Conservation (phyloP, 148 eudicot species). For the Amaranthus hypochondriacus region DNA sequence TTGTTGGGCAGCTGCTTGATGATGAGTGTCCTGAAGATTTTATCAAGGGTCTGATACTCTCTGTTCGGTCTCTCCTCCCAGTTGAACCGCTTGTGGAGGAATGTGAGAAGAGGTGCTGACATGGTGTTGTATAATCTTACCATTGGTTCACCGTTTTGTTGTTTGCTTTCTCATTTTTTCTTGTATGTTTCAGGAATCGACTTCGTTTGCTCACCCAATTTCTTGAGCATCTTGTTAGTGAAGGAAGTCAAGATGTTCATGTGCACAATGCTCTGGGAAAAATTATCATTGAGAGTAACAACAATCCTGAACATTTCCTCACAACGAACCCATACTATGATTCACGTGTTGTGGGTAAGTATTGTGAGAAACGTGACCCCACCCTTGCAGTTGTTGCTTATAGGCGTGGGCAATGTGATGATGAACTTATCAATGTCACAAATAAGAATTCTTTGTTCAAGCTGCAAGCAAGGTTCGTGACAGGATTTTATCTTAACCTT, state of each 20-base stretch:
- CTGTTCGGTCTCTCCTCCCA: conserved; percentile 96
- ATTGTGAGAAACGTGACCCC: conserved; percentile 98
- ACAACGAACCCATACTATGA: conserved; percentile 96
- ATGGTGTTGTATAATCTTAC: neutral
- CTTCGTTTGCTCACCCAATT: conserved; percentile 92
- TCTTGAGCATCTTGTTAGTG: conserved; percentile 95
- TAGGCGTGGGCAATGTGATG: conserved; percentile 98
- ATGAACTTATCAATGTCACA: conserved; percentile 92
- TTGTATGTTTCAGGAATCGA: conserved; percentile 66
- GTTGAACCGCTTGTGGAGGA: conserved; percentile 96
- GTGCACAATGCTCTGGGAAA: conserved; percentile 98
- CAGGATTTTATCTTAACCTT: conserved; percentile 13
- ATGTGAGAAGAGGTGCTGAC: conserved; percentile 79
- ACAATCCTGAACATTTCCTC: conserved; percentile 98
- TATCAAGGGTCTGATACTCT: conserved; percentile 90
- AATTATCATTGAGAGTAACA: conserved; percentile 92
- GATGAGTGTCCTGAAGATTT: conserved; percentile 99
- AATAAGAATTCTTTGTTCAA: conserved; percentile 94
- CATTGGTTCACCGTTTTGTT: conserved; percentile 1
- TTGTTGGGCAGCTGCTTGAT: conserved; percentile 94
- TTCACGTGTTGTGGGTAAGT: conserved; percentile 97
- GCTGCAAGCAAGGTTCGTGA: conserved; percentile 72
- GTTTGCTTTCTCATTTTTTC: conserved; percentile 6
- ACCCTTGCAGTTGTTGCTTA: conserved; percentile 98
- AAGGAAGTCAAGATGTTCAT: conserved; percentile 98